These are phyloP conservation scores for Trypanosomatidae sp. DNA, from an alignment of 208 protist genomes.

Conservation along the genomic window DNA sequence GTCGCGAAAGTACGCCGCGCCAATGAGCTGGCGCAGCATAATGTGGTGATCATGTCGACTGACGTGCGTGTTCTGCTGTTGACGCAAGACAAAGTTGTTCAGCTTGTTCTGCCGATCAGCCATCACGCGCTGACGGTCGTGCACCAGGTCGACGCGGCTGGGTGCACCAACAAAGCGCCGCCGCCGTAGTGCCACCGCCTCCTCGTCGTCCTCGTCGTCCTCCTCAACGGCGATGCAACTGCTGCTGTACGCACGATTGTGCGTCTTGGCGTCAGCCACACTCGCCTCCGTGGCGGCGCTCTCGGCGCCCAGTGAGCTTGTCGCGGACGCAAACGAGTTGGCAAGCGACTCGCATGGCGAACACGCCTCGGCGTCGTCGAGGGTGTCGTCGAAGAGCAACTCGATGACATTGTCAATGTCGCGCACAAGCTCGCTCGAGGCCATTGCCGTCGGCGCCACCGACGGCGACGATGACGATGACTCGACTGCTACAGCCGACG, in stretches of 20 bases:
- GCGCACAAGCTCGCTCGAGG: too few relatives aligned
- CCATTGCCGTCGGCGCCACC: too few relatives aligned
- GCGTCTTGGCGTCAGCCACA: too few relatives aligned
- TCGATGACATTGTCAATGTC: too few relatives aligned
- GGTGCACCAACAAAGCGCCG: constrained; percentile 19
- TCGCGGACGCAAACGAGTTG: background rate
- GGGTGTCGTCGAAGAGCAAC: too few relatives aligned
- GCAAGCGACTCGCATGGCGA: background rate
- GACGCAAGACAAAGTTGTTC: constrained; percentile 58
- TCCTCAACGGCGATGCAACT: background rate
- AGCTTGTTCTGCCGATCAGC: constrained; percentile 44
- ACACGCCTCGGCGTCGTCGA: background rate
- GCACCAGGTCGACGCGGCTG: constrained; percentile 19
- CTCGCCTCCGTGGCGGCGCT: too few relatives aligned
- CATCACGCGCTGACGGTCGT: constrained; percentile 39
- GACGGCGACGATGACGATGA: too few relatives aligned
- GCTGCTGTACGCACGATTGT: too few relatives aligned
- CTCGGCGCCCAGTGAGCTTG: constrained; percentile 1
- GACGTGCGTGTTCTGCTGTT: constrained; percentile 23
- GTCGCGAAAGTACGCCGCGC: constrained; percentile 50
- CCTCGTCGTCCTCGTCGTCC: background rate
- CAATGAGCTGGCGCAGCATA: constrained; percentile 73
- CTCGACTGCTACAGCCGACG: too few relatives aligned
- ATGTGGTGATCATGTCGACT: constrained; percentile 71
- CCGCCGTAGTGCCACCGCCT: background rate